Evolutionary conservation across 139 green algal species (phyloP), one percentile per base, ranked within the genome.

Genomic region (Chlorella sp.): DNA sequence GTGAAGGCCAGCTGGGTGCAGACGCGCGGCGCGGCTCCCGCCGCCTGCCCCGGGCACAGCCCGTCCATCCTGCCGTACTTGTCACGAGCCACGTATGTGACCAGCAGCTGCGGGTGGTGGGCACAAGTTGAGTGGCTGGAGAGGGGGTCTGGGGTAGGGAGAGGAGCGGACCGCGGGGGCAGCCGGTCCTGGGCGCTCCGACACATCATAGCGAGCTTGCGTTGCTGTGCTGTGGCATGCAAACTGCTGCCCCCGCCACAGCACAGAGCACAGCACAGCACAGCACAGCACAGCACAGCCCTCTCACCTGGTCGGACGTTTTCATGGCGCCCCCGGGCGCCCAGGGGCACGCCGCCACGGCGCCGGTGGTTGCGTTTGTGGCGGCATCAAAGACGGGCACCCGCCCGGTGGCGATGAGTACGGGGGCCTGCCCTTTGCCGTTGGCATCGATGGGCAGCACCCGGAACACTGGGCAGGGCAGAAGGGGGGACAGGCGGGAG

Each of bases 321-420:
- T 62, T 67, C 79, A 84, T 75, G 32, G 64, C 64, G 4, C 60
- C 79, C 8, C 79, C 79, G 0, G 79, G 79, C 17, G 79, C 79
- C 79, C 79, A 84, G 41, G 62, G 22, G 64, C 79, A 84, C 1
- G 79, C 64, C 0, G 43, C 26, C 32, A 84, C 76, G 64, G 67
- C 20, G 32, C 64, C 41, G n/a, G 43, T 75, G 43, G 43, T 84
- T 32, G 43, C 62, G 64, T 76, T 84, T 44, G 41, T 48, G 41
- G 54, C 65, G 30, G 70, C 81, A 11, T 81, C 38, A 81, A 86
- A 86, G 36, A 86, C 86, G 7, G 86, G 86, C 48, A 89, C 75
- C 0, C 86, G 79, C 11, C 86, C 86, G 2, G 85, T 89, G 54
- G 81, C 86, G 0, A 87, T 75, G 34, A 88, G 86, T 16, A 87